phyloP scores from a whole-genome alignment of 352 stramenopile genomes.

The Blastocystis sp. region DNA sequence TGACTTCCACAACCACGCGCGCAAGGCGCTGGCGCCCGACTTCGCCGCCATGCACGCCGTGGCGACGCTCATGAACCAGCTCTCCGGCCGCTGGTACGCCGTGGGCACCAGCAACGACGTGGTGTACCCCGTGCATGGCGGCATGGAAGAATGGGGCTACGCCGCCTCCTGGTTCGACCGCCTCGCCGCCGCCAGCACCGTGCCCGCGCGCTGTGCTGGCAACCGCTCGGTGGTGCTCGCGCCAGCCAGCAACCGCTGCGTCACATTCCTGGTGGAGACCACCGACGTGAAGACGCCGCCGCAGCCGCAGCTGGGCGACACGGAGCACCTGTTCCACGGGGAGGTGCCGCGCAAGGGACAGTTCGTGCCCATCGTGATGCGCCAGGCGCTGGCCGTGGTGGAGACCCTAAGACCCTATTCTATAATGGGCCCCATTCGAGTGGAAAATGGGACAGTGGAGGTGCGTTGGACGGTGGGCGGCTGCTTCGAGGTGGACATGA shows the following conservation, averaged over 20 bases:
- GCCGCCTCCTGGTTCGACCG: constrained; percentile 53
- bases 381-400: background rate
- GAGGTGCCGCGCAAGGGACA: background rate
- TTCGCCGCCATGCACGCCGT: constrained; percentile 43
- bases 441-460: background rate
- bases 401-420: constrained; percentile 24
- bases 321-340: background rate
- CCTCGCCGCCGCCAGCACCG: background rate
- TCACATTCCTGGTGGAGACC: constrained; percentile 39
- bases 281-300: constrained; percentile 7
- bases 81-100: constrained; percentile 4
- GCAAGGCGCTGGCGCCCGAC: constrained; percentile 6
- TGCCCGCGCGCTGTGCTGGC: background rate
- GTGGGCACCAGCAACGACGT: constrained; percentile 53
- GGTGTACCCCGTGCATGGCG: constrained; percentile 59
- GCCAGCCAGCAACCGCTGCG: constrained; percentile 11
- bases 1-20: constrained; percentile 22
- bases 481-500: constrained; percentile 53
- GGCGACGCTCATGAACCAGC: constrained; percentile 26
- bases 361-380: background rate
- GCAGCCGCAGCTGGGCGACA: background rate
- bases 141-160: constrained; percentile 68
- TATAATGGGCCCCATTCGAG: background rate
- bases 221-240: background rate
- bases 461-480: constrained; percentile 38